Evolutionary conservation across 1,284 basidiomycete species (phyloP), one percentile per base, ranked within the genome.

Genomic region (Ganoderma leucocontextum): DNA sequence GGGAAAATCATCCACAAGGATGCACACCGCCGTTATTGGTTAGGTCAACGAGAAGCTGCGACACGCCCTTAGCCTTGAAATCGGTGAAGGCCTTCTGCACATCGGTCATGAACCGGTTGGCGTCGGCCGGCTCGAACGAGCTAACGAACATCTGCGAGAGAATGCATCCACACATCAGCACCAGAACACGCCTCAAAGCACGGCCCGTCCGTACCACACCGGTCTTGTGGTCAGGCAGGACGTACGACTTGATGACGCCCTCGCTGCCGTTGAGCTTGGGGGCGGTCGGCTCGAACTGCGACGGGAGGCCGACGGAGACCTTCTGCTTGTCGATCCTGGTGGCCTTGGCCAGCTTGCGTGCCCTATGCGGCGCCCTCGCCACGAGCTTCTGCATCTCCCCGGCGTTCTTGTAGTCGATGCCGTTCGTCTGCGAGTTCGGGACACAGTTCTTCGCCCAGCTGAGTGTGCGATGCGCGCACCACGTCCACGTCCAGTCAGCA

Each of bases 371-470:
- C 35, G 58, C 52, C n/a, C 63, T 68, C 64, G 29, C 35, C 25
- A 53, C 59, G 15, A 66, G 52, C 19, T 53, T 61, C 41, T 44
- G 60, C 22, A 68, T 44, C 22, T 49, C 33, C 0, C 44, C 62
- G 0, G 35, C 22, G 42, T 64, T 59, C 72, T 83, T 84, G 72
- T 82, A 71, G 72, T 90, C 87, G 36, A 86, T 78, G 13, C 89
- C 89, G 74, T 91, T 90, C 9, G 89, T 91, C 22, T 60, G 70
- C 12, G 78, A 74, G 52, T 81, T 88, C 0, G 87, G 88, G 13
- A 82, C 87, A 75, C 89, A 91, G 73, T 91, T 91, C 63, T 80
- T 81, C 3, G 75, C 79, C 89, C 89, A 91, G 82, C 88, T 90
- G 67, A 10, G 25, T 25, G 35, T 65, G 44, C 19, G 12, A 7